Base-by-base conservation (phyloP, 2,329 filamentous ascomycete species). In the Pseudocercospora fuligena region DNA sequence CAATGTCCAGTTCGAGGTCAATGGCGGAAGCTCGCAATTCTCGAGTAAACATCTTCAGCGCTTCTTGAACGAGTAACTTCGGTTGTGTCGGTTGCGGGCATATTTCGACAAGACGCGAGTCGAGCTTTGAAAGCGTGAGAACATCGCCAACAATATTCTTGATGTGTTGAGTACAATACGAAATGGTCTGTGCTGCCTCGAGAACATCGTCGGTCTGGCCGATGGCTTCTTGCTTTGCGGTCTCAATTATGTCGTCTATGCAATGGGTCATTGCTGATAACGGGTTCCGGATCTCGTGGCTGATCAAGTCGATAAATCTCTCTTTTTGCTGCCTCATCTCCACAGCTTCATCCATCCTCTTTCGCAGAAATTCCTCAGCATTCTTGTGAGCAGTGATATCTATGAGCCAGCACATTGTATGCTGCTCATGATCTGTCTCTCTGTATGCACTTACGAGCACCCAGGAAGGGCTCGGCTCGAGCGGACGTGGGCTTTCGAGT, bases 331-430 rank as follows among this genome's bases (percentile, higher is more conserved):
- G 60, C 47, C 75, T 76, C 23, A 70, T 72, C 57, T 82, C 80
- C 53, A 76, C 72, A 2, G 80, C 80, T 66, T 82, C 80, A 9
- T 73, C 73, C 61, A 80, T 71, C 6, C 79, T 74, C 12, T 73
- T 74, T 14, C 77, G 75, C 54, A 82, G 78, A 1, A 82, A 64
- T 0, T 77, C 78, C 27, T 83, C 77, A 0, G 79, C 80, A 76
- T 79, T 82, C 49, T 82, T 82, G 4, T 82, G 74, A n/a, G 80
- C 78, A 0, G 80, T 82, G 19, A 83, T 82, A 25, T 83, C 81
- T 1, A 79, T 81, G 51, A 82, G 66, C 69, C 69, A 71, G 31
- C 58, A 64, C 67, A 69, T 70, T 1, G 63, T 71, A 59, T 68
- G 53, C 31, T 66, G 61, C 23, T 65, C 66, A n/a, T 57, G 33